A percentile compares a stretch with the other conserved stretches of the same genome.
Conservation (phyloP, 108 stramenopile species). For the Pseudonitzschia pungens region DNA sequence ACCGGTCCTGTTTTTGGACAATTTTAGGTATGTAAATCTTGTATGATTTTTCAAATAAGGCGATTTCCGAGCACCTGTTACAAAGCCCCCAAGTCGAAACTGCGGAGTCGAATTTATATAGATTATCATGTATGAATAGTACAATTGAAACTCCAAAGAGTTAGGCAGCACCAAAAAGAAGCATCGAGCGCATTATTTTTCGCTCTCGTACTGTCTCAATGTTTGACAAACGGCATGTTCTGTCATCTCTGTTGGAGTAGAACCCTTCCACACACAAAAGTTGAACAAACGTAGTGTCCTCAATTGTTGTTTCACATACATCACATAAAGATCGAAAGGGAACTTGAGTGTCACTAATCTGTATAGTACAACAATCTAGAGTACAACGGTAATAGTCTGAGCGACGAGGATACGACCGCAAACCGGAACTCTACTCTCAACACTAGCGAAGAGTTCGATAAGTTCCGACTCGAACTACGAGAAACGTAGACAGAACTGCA, state of each 20-base stretch:
- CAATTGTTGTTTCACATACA: not conserved
- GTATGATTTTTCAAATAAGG: not conserved
- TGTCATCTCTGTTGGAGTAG: not conserved
- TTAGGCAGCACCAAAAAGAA: not conserved
- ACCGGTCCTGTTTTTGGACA: not conserved
- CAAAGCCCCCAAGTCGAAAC: not conserved
- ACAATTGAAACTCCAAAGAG: not conserved
- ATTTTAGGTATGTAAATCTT: not conserved
- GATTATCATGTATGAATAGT: not conserved
- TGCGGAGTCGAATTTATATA: not conserved
- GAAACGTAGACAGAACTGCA: not conserved
- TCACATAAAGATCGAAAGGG: not conserved
- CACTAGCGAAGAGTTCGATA: not conserved
- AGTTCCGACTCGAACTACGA: not conserved
- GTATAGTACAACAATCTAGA: not conserved
- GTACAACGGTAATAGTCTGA: not conserved
- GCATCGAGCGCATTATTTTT: not conserved
- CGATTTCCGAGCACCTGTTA: not conserved
- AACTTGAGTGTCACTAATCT: not conserved
- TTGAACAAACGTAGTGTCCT: not conserved
- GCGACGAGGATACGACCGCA: not conserved
- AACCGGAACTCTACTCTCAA: no score
- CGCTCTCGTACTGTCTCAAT: constrained; percentile 7
- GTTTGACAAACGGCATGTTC: constrained; percentile 4
- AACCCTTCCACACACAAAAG: not conserved